Evolutionary conservation across 768 basidiomycete genomes (phyloP).

Genomic region (Crucibulum laeve): DNA sequence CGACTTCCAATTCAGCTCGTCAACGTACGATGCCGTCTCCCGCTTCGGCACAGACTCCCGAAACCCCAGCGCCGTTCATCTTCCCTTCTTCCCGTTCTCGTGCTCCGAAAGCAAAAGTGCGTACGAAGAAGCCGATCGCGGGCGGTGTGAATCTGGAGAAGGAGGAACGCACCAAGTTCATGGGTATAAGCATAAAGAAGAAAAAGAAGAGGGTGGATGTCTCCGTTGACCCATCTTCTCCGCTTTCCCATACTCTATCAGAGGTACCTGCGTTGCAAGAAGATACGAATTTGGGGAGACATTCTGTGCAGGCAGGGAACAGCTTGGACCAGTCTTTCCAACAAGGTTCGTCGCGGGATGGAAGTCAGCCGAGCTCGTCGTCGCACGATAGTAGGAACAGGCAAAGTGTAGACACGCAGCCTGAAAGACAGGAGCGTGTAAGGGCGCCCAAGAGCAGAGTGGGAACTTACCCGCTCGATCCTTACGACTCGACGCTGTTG

Average conservation of each 20-base stretch:
- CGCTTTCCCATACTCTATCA: not conserved
- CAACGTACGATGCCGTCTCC: not conserved
- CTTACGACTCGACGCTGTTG: constrained; percentile 48
- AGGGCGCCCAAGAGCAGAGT: constrained; percentile 15
- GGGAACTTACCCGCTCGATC: constrained; percentile 23
- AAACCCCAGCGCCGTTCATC: constrained; percentile 9
- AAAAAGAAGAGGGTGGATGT: constrained; percentile 12
- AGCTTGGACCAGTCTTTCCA: not conserved
- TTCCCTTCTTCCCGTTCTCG: constrained; percentile 16
- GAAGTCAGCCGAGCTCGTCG: too few species aligned
- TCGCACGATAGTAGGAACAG: constrained; percentile 1
- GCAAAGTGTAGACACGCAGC: constrained; percentile 4
- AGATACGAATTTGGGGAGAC: not conserved
- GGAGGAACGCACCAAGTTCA: constrained; percentile 13
- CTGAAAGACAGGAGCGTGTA: constrained; percentile 9
- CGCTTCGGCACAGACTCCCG: not conserved
- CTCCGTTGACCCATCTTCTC: not conserved
- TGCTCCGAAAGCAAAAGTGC: constrained; percentile 4
- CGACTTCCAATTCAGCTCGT: too few species aligned
- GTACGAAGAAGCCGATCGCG: not conserved
- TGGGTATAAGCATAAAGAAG: constrained; percentile 17
- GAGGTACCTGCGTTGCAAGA: not conserved
- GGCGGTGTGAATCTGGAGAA: not conserved
- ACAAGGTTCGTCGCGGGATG: not conserved
- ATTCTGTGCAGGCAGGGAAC: not conserved